Evolutionary conservation across 176 grass and related monocot genomes (phyloP), one percentile per base, ranked within the genome.

Genomic region (sorghum (Sorghum bicolor)): DNA sequence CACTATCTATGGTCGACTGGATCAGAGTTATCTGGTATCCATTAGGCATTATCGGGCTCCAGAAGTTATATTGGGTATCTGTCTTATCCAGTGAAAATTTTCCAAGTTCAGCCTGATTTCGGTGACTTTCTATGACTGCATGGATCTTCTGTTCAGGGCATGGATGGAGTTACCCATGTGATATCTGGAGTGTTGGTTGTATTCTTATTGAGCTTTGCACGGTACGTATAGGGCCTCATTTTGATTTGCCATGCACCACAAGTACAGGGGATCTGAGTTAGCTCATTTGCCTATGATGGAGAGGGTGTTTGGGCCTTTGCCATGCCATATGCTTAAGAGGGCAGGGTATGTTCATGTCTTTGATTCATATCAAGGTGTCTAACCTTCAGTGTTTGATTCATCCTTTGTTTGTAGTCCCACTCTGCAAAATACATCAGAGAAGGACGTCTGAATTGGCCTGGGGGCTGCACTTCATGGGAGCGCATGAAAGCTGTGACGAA

Each of bases 121-220:
- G 55, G 30, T 80, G 48, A 41, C 41, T 26, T 55, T 64, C 89
- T 69, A 63, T 30, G 9, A 66, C 61, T 74, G 24, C 20, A 15
- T 73, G 29, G 29, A 39, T n/a, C 24, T 84, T 85, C 15, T 75
- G n/a, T 82, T 91, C 72, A 98, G 96, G 96, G n/a, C 93, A 95
- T 83, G 83, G 93, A 66, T 98, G 93, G 96, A 85, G 96, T 65
- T 95, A 93, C 81, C 80, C 91, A 17, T 98, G 96, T 88, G 96
- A 98, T 86, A 93, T 98, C 72, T 98, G 96, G 96, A 98, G 96
- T 73, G 82, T 94, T 33, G 93, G 96, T 34, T 98, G 96, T 88
- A 98, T 98, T 64, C 64, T 98, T 75, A 76, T 94, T 66, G 96
- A 98, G 80, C 96, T 98, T 44, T 98, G 93, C 96, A 90, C 93